Conservation (phyloP, 2,329 filamentous ascomycete genomes). For the Sphaerulina vaccinii region DNA sequence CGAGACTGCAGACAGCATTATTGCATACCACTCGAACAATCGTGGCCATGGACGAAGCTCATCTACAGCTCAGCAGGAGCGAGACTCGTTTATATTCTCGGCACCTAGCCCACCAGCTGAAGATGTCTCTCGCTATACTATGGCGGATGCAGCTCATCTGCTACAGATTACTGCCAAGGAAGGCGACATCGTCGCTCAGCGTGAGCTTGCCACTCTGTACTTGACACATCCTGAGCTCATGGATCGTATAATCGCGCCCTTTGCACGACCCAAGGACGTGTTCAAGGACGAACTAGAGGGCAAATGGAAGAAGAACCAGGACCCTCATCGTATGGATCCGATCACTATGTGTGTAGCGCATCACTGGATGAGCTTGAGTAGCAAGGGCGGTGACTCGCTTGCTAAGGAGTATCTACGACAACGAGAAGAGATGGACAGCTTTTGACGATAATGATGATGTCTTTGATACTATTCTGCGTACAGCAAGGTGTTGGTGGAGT, state of each 20-base stretch:
- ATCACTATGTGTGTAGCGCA: constrained; percentile 89
- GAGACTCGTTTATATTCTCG: constrained; percentile 34
- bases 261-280: constrained; percentile 80
- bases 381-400: constrained; percentile 79
- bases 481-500: constrained; percentile 4
- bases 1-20: constrained; percentile 69
- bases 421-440: constrained; percentile 60
- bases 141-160: constrained; percentile 82
- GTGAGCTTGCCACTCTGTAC: constrained; percentile 90
- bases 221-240: constrained; percentile 87
- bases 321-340: constrained; percentile 70
- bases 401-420: constrained; percentile 80
- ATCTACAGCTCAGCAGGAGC: constrained; percentile 36
- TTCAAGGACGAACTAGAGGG: constrained; percentile 88
- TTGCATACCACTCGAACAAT: constrained; percentile 66
- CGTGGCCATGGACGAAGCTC: constrained; percentile 44
- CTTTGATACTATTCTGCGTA: constrained; percentile 4
- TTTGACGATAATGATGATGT: constrained; percentile 13
- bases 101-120: constrained; percentile 30
- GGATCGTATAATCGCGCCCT: constrained; percentile 72
- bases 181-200: constrained; percentile 81
- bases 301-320: constrained; percentile 55
- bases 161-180: constrained; percentile 93
- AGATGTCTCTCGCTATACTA: constrained; percentile 61
- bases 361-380: constrained; percentile 95